Evolutionary conservation across 73 alveolate genomes (phyloP), one percentile per base, ranked within the genome.

Genomic region (Paramecium caudatum): DNA sequence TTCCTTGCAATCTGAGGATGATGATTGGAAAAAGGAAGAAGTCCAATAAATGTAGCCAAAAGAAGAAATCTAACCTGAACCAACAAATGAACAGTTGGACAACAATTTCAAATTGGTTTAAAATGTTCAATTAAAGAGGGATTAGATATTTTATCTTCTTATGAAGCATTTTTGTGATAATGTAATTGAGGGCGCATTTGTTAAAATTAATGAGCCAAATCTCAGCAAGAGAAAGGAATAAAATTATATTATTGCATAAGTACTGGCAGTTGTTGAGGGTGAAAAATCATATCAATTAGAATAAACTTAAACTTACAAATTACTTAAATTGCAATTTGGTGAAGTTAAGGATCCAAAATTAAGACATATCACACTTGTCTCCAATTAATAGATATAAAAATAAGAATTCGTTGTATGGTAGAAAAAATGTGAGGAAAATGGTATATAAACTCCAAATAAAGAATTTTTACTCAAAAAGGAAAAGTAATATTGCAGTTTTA

Each of bases 231-330:
- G 80, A 55, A 55, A 55, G 12, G 80, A 55, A 23, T 55, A 74
- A 23, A 45, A 68, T 12, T 74, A 74, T 74, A 68, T 47, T 1
- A 37, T 74, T n/a, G 88, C 88, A 8, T 45, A 74, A 16, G 68
- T 74, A 7, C 19, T 74, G 30, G 88, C 88, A 21, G 88, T 74
- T 19, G 88, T 45, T 17, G 88, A 74, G 43, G 88, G 88, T 1
- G 88, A 74, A 16, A 37, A 74, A 43, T 45, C 62, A 1, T 74
- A 74, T 74, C 25, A 74, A 39, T 21, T 74, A 9, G 88, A 74
- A 74, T 74, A 37, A 34, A 27, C 88, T 45, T 21, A 37, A 12
- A 74, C 88, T 1, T 74, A 74, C 12, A 74, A 74, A 37, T 39
- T 74, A 8, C 65, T 74, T 16, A 74, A 74, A 41, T 45, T 74